Percentiles rank a stretch among this genome's conserved stretches.
Conservation (phyloP, 148 eudicot genomes). For the Vaccinium darrowii region DNA sequence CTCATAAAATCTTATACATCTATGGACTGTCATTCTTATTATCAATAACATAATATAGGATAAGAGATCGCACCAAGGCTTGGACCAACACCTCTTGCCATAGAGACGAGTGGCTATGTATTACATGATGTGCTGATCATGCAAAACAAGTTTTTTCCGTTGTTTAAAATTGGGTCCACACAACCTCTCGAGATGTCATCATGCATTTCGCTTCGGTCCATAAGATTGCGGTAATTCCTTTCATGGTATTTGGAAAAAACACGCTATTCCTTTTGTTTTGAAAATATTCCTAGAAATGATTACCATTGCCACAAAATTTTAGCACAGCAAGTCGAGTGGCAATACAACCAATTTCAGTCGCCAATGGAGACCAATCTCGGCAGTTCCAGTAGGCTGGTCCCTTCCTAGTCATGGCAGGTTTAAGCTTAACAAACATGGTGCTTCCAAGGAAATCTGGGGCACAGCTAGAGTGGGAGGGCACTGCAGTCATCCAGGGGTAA, state of each 20-base stretch:
- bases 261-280: background rate
- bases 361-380: background rate
- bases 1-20: background rate
- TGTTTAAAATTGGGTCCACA: background rate
- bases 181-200: background rate
- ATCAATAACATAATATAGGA: background rate
- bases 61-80: background rate
- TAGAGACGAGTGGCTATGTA: background rate
- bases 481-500: background rate
- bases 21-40: background rate
- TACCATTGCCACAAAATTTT: background rate
- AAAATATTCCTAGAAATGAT: background rate
- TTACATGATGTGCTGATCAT: background rate
- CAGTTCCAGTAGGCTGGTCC: conserved; percentile 4
- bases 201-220: background rate
- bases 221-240: background rate
- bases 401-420: background rate
- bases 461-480: background rate
- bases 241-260: background rate
- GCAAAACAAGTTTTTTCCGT: background rate
- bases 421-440: background rate
- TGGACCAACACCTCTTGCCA: background rate
- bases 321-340: background rate
- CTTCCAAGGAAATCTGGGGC: background rate
- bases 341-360: background rate